Conservation (phyloP, 805 yeast species). For the Hanseniaspora jakobsenii region DNA sequence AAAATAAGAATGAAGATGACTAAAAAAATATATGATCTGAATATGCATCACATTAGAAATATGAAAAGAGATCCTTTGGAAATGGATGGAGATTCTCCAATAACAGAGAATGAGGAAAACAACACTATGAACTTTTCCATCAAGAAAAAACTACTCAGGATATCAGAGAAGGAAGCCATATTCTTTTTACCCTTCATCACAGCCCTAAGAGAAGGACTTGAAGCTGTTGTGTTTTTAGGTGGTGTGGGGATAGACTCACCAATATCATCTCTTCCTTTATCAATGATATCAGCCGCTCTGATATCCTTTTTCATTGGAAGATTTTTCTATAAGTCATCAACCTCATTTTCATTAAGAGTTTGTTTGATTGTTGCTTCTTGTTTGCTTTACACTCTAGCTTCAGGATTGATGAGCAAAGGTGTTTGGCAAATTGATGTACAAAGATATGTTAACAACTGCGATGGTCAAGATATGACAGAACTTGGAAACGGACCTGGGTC, state of each 20-base stretch:
- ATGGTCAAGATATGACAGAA: slow-evolving; percentile 77
- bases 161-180: slow-evolving; percentile 51
- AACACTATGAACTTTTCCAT: too few species aligned
- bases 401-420: slow-evolving; percentile 76
- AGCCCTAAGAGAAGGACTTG: slow-evolving; percentile 77
- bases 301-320: slow-evolving; percentile 55
- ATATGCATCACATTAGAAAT: slow-evolving; percentile 16
- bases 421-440: slow-evolving; percentile 85
- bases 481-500: slow-evolving; percentile 90
- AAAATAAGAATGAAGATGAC: slow-evolving; percentile 65
- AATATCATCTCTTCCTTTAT: slow-evolving; percentile 48
- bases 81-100: too few species aligned
- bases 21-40: slow-evolving; percentile 26
- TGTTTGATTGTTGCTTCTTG: slow-evolving; percentile 68
- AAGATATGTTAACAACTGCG: slow-evolving; percentile 56
- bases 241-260: slow-evolving; percentile 75
- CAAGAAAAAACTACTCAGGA: slow-evolving; percentile 25
- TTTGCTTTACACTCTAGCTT: slow-evolving; percentile 70
- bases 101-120: too few species aligned
- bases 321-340: slow-evolving; percentile 64
- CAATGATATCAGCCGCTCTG: slow-evolving; percentile 46
- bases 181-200: slow-evolving; percentile 75
- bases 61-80: slow-evolving; percentile 22
- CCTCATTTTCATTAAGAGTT: slow-evolving; percentile 59
- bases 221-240: slow-evolving; percentile 83